Evolutionary conservation across 2,329 filamentous ascomycete genomes (phyloP), one percentile per base, ranked within the genome.

Genomic region (Rhynchosporium agropyri): DNA sequence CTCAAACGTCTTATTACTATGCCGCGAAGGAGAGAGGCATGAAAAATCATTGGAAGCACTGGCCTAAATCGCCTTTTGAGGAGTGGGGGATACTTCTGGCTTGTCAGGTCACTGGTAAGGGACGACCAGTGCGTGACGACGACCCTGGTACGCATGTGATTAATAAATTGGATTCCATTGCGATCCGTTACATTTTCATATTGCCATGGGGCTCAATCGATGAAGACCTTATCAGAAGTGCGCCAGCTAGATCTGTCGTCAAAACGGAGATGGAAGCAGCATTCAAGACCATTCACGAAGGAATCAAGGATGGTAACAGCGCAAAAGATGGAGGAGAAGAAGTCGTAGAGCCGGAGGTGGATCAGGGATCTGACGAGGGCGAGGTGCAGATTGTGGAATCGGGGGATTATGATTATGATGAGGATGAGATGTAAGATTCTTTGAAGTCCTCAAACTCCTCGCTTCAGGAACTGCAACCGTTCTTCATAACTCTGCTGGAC

Each of bases 121-220:
- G 59, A 38, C n/a, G 59, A 12, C 26, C 13, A 26, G 59, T 49
- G 2, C 26, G n/a, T 4, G 48, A 59, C n/a, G 45, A 10, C 7
- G 13, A 1, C 4, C 20, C 20, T 20, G 57, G 38, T 10, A 15
- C 48, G 1, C 59, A 55, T 56, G 59, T 61, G 3, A 56, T 61
- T 15, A 54, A n/a, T 4, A 12, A 40, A 28, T 9, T 61, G 10
- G 40, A 48, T 28, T 61, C 59, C 9, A 38, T 61, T 15, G 48
- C 50, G 10, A 28, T 55, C 26, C 49, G 51, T 12, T 48, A 55
- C 13, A 29, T 55, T n/a, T 48, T 61, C 13, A 3, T 61, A 3
- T 15, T 55, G 13, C 59, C 59, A 8, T 15, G 12, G 42, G 12
- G 2, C 3, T 2, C 36, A 12, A 40, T 12, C 13, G 9, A 36